Percentiles rank a stretch among this genome's conserved stretches.
phyloP scores from a whole-genome alignment of 805 yeast genomes.

The Millerozyma acaciae region DNA sequence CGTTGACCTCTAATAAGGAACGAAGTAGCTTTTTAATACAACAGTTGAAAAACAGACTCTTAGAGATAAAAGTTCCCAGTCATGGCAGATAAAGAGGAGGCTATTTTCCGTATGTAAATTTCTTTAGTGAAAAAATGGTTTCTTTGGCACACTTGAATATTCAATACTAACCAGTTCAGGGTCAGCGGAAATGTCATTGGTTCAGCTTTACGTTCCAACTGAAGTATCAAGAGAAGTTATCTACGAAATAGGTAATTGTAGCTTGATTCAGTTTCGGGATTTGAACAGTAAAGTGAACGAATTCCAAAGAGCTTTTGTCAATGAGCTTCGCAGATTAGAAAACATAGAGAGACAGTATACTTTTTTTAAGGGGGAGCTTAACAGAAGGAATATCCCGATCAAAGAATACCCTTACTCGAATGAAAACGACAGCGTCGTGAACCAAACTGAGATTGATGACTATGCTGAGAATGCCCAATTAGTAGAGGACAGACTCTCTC shows the following conservation, averaged over 20 bases:
- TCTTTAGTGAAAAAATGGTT: no score
- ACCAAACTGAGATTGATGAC: slow-evolving; percentile 68
- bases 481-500: slow-evolving; percentile 70
- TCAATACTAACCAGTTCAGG: slow-evolving; percentile 38
- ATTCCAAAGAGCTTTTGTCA: slow-evolving; percentile 88
- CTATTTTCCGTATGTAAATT: slow-evolving; percentile 41
- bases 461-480: slow-evolving; percentile 57
- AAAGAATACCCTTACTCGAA: slow-evolving; percentile 22
- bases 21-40: no score
- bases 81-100: slow-evolving; percentile 39
- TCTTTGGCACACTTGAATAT: no score
- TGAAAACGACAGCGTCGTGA: slow-evolving; percentile 21
- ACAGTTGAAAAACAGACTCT: no score
- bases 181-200: slow-evolving; percentile 96
- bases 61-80: no score
- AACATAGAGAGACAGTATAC: slow-evolving; percentile 78
- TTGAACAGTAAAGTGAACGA: slow-evolving; percentile 69
- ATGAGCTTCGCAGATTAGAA: slow-evolving; percentile 79
- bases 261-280: slow-evolving; percentile 85
- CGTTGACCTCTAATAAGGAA: no score
- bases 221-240: slow-evolving; percentile 86
- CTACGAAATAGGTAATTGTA: slow-evolving; percentile 82
- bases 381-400: slow-evolving; percentile 42
- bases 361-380: slow-evolving; percentile 45
- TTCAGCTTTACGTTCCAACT: slow-evolving; percentile 85